Base-by-base conservation (phyloP, 306 rosid genomes). In the Castanea mollissima region DNA sequence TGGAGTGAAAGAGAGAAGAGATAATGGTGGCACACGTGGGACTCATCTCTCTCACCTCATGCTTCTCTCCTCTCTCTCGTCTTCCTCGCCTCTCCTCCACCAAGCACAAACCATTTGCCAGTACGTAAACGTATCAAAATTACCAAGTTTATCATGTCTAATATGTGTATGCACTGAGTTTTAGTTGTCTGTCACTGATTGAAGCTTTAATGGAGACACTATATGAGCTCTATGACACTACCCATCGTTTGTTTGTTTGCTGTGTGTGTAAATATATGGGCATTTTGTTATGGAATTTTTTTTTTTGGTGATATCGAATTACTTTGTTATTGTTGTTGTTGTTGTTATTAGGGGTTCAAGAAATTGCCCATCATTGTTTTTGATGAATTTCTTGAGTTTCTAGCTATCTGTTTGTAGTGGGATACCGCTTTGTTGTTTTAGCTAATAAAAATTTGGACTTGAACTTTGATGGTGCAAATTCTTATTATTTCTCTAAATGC, bases 21-120 rank as follows among this genome's bases (percentile, higher is more conserved):
- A 79, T 80, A 59, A 91, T 84, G 86, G 76, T 59, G 82, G 78
- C 78, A 78, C 90, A 87, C 86, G 80, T 90, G 87, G 84, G 83
- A 81, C 78, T 82, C 82, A 63, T 82, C 34, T 81, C 84, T 80
- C 71, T 86, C 79, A 82, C 87, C n/a, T 77, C 80, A 51, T 85
- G 75, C 86, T 87, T 85, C 79, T 78, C 78, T 83, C 76, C 89
- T 44, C 82, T 84, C 75, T 79, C 81, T 81, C 82, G 75, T 60
- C 80, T 82, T 81, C 86, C 82, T 78, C 82, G 73, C 34, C 68
- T 49, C 57, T 84, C 81, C 84, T 84, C 84, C 84, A 51, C 76
- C 91, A 90, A 83, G 81, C 85, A 79, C 87, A 86, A 80, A 75
- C 71, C 88, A 74, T 76, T 74, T 79, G 44, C 86, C 73, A 73